phyloP scores from a whole-genome alignment of 257 asterid genomes.

The Pogostemon cablin region DNA sequence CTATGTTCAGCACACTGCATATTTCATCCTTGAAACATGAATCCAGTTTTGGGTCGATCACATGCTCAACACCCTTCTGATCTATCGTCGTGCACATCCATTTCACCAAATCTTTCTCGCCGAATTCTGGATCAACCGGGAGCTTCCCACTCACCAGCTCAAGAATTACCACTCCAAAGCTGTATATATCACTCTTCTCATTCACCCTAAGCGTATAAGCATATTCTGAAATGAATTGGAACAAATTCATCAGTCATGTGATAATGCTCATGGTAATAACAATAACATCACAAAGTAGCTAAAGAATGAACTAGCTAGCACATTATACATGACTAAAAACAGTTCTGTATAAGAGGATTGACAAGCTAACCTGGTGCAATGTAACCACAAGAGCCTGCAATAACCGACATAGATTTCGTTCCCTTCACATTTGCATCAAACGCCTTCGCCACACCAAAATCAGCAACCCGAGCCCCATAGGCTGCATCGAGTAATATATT shows the following conservation, averaged over 20 bases:
- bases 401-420: conserved; percentile 79
- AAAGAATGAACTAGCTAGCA: not conserved
- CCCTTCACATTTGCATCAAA: conserved; percentile 71
- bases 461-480: conserved; percentile 90
- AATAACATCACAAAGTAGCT: not conserved
- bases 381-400: conserved; percentile 99
- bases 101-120: conserved; percentile 89
- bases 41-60: conserved; percentile 81
- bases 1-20: conserved; percentile 72
- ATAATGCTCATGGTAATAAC: no score
- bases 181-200: conserved; percentile 93
- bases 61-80: conserved; percentile 77
- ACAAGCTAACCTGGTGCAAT: conserved; percentile 84
- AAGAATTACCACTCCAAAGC: conserved; percentile 85
- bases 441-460: conserved; percentile 90
- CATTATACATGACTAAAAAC: not conserved
- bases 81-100: conserved; percentile 91
- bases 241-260: not conserved
- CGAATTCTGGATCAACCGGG: conserved; percentile 86
- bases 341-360: not conserved
- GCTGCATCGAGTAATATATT: conserved; percentile 80
- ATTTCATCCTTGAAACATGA: conserved; percentile 85
- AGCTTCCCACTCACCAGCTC: conserved; percentile 78
- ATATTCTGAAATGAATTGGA: conserved; percentile 58
- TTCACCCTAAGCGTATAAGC: conserved; percentile 92